Evolutionary conservation across 208 protist species (phyloP).

Genomic region (Leishmania amazonensis): DNA sequence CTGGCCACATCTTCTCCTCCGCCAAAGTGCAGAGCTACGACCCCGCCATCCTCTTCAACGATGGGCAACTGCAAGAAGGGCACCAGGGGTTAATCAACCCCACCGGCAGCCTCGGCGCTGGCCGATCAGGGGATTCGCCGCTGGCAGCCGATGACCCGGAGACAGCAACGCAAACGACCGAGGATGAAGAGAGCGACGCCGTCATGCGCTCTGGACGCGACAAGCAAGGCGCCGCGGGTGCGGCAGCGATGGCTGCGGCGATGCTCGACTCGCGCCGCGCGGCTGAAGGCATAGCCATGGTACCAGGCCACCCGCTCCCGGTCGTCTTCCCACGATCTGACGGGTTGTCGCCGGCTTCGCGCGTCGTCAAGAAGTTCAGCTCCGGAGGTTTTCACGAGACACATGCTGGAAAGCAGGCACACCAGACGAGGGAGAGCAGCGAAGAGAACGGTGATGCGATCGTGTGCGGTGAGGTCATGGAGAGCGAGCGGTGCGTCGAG

Average conservation of each 20-base stretch:
- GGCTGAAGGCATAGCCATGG: conserved; percentile 54
- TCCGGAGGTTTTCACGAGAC: conserved; percentile 28
- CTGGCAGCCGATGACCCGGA: conserved; percentile 19
- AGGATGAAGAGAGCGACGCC: conserved; percentile 57
- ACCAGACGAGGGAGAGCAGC: conserved; percentile 18
- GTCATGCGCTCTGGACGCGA: conserved; percentile 61
- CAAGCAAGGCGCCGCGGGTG: conserved; percentile 63
- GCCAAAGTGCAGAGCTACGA: conserved; percentile 57
- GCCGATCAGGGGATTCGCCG: conserved; percentile 12
- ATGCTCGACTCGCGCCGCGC: conserved; percentile 60
- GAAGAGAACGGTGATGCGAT: conserved; percentile 29
- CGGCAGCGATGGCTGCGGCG: conserved; percentile 60
- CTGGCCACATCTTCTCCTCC: conserved; percentile 57
- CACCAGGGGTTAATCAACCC: conserved; percentile 8
- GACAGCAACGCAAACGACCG: conserved; percentile 21
- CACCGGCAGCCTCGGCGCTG: background rate
- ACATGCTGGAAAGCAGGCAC: conserved; percentile 16
- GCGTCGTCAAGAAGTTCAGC: conserved; percentile 57
- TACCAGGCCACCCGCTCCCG: conserved; percentile 58
- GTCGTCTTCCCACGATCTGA: conserved; percentile 62
- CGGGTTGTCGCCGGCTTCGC: conserved; percentile 41
- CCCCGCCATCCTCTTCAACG: conserved; percentile 49
- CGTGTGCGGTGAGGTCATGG: conserved; percentile 53
- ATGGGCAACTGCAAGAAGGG: conserved; percentile 44
- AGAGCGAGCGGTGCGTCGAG: conserved; percentile 36